Base-by-base conservation (phyloP, 164 flowering plant species). In the Magnolia kwangsiensis region DNA sequence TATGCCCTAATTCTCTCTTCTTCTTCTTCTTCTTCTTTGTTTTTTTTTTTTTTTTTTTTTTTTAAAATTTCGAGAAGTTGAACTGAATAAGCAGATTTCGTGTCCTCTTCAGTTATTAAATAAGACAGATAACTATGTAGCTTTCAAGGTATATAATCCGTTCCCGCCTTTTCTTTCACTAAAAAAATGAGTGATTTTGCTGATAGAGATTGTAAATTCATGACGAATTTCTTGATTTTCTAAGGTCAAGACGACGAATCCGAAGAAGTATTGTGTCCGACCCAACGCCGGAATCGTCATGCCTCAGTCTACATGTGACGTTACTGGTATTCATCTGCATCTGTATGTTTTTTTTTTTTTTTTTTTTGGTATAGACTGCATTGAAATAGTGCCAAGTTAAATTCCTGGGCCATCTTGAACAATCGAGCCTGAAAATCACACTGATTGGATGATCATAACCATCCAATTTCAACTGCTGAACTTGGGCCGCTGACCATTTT, bases 241-340 rank as follows among this genome's bases (percentile, higher is more conserved):
- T 59, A 61, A 77, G 98, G 94, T 94, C 16, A 89, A 90, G 85
- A 92, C 97, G 13, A 94, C 98, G 29, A 92, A 92, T 82, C 98
- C 97, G 11, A 91, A 86, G 88, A 91, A 91, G 82, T 92, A 92
- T 71, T 89, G 95, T 73, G 97, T 92, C 27, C 83, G 93, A 37
- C 97, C 97, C n/a, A 92, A 91, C 80, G 89, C 90, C 50, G 98
- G 98, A 71, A 80, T 91, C 72, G 88, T 92, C 31, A 74, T 81
- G 81, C 95, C 97, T 4, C 81, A 82, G 58, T 82, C 90, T 45
- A 85, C 90, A 16, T 87, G 89, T 66, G 91, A 90, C 78, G 90
- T 92, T 66, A 78, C 81, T 78, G 97, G 95, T 90, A 16, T 50
- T 11, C 10, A 8, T 29, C 20, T 18, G 69, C 7, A 51, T 1